phyloP scores from a whole-genome alignment of 2,329 filamentous ascomycete species.

The Verticillium nubilum region DNA sequence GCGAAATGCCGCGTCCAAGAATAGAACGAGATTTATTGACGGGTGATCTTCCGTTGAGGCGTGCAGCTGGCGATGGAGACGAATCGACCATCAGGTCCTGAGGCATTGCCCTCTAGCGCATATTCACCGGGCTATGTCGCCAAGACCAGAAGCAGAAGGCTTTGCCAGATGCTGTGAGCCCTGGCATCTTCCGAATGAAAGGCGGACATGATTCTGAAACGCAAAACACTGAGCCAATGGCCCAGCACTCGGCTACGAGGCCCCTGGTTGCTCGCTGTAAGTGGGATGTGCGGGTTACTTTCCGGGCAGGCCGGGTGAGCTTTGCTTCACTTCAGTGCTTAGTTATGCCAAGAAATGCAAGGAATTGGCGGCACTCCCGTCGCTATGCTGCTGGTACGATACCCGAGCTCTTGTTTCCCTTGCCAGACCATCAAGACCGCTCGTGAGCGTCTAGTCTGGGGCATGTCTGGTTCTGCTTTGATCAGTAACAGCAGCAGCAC shows the following conservation, averaged over 20 bases:
- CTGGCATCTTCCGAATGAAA: background rate
- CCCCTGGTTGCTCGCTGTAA: background rate
- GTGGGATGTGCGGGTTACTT: background rate
- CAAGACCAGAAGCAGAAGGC: background rate
- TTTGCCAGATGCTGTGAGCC: background rate
- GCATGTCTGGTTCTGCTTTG: no score
- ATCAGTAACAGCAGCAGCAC: no score
- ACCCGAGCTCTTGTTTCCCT: background rate
- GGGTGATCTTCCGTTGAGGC: background rate
- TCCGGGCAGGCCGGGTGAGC: background rate
- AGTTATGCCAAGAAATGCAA: background rate
- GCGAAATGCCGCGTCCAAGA: background rate
- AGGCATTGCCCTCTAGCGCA: background rate
- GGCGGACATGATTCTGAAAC: background rate
- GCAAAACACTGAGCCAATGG: background rate
- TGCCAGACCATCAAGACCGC: no score
- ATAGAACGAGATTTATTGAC: background rate
- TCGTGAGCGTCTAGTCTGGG: no score
- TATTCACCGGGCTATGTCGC: background rate
- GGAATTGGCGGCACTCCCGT: background rate
- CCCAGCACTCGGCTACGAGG: background rate
- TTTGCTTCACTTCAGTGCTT: background rate
- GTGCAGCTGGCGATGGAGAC: background rate
- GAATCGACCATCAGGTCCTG: background rate
- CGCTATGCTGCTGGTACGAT: background rate